These are phyloP conservation scores for Trichoderma oligosporum DNA, from an alignment of 2,329 filamentous ascomycete genomes.

Conservation along the genomic window DNA sequence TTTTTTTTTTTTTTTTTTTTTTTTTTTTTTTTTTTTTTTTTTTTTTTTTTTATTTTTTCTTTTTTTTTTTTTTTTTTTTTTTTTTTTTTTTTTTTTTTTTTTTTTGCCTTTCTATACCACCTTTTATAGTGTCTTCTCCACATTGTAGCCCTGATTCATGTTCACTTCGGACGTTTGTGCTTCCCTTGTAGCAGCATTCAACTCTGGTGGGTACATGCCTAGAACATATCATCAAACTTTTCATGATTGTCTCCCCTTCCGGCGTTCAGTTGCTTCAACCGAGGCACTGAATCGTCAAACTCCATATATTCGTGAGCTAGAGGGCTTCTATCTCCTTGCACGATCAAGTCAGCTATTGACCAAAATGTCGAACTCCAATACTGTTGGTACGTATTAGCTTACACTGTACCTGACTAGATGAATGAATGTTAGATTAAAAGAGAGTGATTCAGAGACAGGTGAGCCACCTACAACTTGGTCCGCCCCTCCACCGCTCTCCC, in stretches of 20 bases:
- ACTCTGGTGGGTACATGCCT: not conserved
- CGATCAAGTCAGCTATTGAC: constrained; percentile 3
- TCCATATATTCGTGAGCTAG: not conserved
- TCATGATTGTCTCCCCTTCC: not conserved
- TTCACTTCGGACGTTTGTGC: not conserved
- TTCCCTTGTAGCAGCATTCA: not conserved
- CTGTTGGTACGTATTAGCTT: not conserved
- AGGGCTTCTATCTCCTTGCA: not conserved
- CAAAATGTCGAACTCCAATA: not conserved
- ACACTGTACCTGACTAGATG: not conserved
- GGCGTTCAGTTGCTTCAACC: too few relatives aligned
- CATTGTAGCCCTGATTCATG: not conserved
- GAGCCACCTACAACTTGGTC: not conserved
- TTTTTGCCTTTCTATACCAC: not conserved
- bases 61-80: too few relatives aligned
- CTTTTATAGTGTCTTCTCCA: not conserved
- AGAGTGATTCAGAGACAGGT: not conserved
- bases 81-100: too few relatives aligned
- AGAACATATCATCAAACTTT: not conserved
- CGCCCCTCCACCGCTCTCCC: not conserved
- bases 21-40: too few relatives aligned
- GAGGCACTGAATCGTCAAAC: not conserved
- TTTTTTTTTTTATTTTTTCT: not conserved
- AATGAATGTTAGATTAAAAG: not conserved
- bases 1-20: too few relatives aligned